A percentile compares a stretch with the other conserved stretches of the same genome.
Conservation (phyloP, 2,329 filamentous ascomycete species). For the Colletotrichum musicola region DNA sequence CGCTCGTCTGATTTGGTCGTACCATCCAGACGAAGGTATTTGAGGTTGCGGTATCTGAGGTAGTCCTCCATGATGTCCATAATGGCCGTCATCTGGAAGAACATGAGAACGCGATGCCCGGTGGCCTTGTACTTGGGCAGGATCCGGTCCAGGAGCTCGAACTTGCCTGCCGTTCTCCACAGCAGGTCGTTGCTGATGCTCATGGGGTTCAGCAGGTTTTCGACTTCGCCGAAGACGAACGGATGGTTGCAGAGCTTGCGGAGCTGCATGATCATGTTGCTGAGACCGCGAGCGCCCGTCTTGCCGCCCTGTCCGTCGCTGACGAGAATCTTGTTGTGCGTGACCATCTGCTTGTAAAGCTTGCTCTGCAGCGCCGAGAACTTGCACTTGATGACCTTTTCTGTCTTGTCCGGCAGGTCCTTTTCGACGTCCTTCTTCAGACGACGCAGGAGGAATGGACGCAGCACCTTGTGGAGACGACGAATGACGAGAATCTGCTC, state of each 20-base stretch:
- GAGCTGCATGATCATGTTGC: constrained; percentile 99
- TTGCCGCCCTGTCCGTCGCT: constrained; percentile 96
- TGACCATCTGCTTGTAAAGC: constrained; percentile 97
- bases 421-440: constrained; percentile 99
- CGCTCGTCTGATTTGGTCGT: constrained; percentile 98
- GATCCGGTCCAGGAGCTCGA: constrained; percentile 92
- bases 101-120: constrained; percentile 97
- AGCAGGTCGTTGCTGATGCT: constrained; percentile 91
- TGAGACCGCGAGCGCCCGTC: constrained; percentile 91
- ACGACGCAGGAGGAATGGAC: constrained; percentile 96
- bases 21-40: constrained; percentile 93
- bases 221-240: constrained; percentile 97
- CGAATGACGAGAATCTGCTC: constrained; percentile 98
- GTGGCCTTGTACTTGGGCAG: constrained; percentile 93
- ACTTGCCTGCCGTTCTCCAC: constrained; percentile 97
- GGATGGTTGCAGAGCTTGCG: constrained; percentile 99
- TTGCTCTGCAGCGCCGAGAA: constrained; percentile 95
- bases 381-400: constrained; percentile 99
- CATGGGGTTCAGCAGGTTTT: constrained; percentile 96
- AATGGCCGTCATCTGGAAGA: constrained; percentile 99
- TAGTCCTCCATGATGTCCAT: constrained; percentile 99
- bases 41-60: constrained; percentile 82
- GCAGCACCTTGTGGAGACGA: constrained; percentile 96
- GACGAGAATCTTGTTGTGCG: constrained; percentile 93
- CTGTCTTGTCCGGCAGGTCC: constrained; percentile 97